Conservation (phyloP, 495 filamentous ascomycete genomes). For the Penicillium lagena region DNA sequence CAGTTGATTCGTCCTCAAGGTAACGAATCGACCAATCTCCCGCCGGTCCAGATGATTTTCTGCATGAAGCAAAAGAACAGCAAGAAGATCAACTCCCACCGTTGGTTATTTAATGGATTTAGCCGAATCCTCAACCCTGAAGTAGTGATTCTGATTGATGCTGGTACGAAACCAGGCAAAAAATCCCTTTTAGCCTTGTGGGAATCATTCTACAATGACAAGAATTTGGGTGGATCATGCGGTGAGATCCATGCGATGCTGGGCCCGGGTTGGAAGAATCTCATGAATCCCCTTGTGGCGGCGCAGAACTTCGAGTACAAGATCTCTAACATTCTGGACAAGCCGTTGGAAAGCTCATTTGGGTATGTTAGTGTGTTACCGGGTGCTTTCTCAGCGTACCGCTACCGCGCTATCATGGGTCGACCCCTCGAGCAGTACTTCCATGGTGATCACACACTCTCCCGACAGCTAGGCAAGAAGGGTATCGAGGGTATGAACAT, state of each 20-base stretch:
- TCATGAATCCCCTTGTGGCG: conserved; percentile 89
- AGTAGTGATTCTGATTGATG: conserved; percentile 92
- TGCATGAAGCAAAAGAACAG: conserved; percentile 97
- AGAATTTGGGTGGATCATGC: conserved; percentile 93
- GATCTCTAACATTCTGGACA: conserved; percentile 97
- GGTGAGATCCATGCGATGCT: conserved; percentile 99
- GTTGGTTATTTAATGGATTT: conserved; percentile 98
- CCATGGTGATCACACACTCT: conserved; percentile 96
- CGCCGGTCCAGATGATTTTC: conserved; percentile 97
- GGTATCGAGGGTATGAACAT: conserved; percentile 99
- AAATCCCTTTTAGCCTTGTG: conserved; percentile 90
- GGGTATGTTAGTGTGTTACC: conserved; percentile 96
- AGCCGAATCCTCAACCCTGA: conserved; percentile 94
- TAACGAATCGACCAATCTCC: conserved; percentile 74
- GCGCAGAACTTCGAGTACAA: conserved; percentile 99
- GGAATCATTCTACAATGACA: conserved; percentile 99
- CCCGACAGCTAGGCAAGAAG: conserved; percentile 90
- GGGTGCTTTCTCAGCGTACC: conserved; percentile 96
- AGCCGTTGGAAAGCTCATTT: conserved; percentile 94
- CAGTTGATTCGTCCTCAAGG: conserved; percentile 89
- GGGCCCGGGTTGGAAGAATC: conserved; percentile 80
- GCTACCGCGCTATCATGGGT: conserved; percentile 96
- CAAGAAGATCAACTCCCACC: conserved; percentile 99
- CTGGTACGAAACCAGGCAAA: conserved; percentile 88
- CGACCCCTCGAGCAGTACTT: conserved; percentile 97